Evolutionary conservation across 805 yeast genomes (phyloP), one percentile per base, ranked within the genome.

Genomic region (Candida qinlingensis): DNA sequence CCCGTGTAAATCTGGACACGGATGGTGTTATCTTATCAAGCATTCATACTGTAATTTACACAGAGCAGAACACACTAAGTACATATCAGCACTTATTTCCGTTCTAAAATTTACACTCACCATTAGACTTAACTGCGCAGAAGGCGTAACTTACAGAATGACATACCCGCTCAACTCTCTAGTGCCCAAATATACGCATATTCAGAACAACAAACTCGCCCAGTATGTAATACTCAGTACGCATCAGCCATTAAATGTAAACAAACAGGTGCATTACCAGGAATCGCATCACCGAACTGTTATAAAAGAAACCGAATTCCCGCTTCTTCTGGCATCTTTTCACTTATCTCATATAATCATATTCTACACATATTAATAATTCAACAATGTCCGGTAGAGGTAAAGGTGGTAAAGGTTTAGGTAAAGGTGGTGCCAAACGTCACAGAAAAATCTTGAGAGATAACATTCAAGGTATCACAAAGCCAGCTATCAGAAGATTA

Each of bases 381-480:
- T 59, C 44, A 61, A 79, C 58, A 70, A 43, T 90, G 97, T 89
- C 97, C 73, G 97, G 98, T 74, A 91, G 97, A 83, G 99, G 99
- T 70, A 92, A 94, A 89, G 98, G 98, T 72, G 99, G 98, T 71
- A 94, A 94, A 87, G 99, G 99, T 79, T 83, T 94, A 67, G 99
- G 99, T 70, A 94, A 94, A 80, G 98, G 97, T 79, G 99, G 99
- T 80, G 99, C 99, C 68, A 92, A 92, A 85, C 90, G 99, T 78
- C 99, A 92, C 90, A 89, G 98, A 85, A 91, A 91, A 88, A 88
- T 92, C 76, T 81, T 91, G 61, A 91, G 98, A 83, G 99, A 94
- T 76, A 94, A 92, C 92, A 92, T 94, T 64, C 97, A 91, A 79
- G 99, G 99, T 81, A 92, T 92, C 72, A 92, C 99, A 57, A 92